Evolutionary conservation across 169 alveolate species (phyloP), one percentile per base, ranked within the genome.

Genomic region (Theileria sp.): DNA sequence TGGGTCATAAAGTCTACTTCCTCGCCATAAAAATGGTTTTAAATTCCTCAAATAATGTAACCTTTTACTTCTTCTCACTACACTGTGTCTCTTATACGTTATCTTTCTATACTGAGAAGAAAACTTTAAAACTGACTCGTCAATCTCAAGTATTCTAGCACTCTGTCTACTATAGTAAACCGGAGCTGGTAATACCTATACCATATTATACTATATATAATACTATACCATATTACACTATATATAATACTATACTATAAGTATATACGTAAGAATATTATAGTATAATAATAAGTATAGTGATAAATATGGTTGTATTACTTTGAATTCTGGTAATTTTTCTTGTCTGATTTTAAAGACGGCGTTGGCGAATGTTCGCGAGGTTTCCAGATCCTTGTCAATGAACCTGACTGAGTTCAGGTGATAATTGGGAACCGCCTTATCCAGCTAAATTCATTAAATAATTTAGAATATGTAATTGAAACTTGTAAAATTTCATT

Each of bases 21-120:
- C 28, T 51, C 91, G 26, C 91, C 91, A 85, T 15, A 85, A 50
- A 49, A 71, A 85, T 1, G 91, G 91, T 54, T 78, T 85, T 21
- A 85, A 19, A 74, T 85, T 85, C 15, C 85, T 60, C 67, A 85
- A 30, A 77, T 86, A 85, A 60, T 85, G 73, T 68, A 54, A 73
- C 2, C 91, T 26, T 79, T 65, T 77, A 73, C 88, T 79, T 34
- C 77, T 85, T 17, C 85, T 75, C 15, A 85, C 81, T 0, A 68
- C 87, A 19, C 76, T 77, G 56, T 85, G 91, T 19, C 79, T 50
- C 38, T 85, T 85, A 65, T 78, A 85, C 28, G 91, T 85, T 23
- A 85, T 49, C 28, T 85, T 85, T 49, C 87, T 38, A 50, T 44
- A 61, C 54, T 78, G 80, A 61, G 82, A 76, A 56, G 80, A 66